Evolutionary conservation across 169 alveolate species (phyloP), one percentile per base, ranked within the genome.

Genomic region (Condylostoma magnum): DNA sequence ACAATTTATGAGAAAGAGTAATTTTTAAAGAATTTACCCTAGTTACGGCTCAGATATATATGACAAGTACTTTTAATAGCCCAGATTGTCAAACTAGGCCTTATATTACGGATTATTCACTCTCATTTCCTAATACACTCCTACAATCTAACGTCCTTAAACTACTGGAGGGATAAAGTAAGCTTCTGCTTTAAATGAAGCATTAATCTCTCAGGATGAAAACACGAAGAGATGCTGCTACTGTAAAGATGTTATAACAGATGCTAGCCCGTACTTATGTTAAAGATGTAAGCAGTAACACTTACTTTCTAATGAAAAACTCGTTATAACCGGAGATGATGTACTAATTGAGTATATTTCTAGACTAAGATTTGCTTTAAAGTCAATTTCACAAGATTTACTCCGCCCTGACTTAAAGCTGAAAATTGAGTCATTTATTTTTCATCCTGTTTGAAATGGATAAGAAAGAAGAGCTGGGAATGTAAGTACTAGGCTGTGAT

Each of bases 281-380:
- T n/a, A n/a, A n/a, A n/a, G n/a, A n/a, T n/a, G n/a, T n/a, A n/a
- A n/a, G n/a, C n/a, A n/a, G n/a, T n/a, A n/a, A n/a, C n/a, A n/a
- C n/a, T n/a, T n/a, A n/a, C n/a, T n/a, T n/a, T n/a, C n/a, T n/a
- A n/a, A 22, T n/a, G 83, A 81, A 18, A 81, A 81, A 47, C 67
- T 81, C 1, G 15, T 76, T 28, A 81, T 81, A 43, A 81, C 88
- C 8, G 88, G 88, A n/a, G 88, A 81, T 53, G 88, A 81, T 48
- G 75, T 81, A 5, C 52, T 81, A 2, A 81, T 81, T 8, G 88
- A 81, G 52, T 81, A 81, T 46, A 77, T 76, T 18, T 68, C 36
- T 2, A 48, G 88, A 55, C 63, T 81, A 6, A 66, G 75, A 44
- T 51, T 18, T 31, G 57, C 67, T 20, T 36, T 81, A 5, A 52